These are phyloP conservation scores for Kingdonia uniflora DNA, from an alignment of 164 flowering plant genomes.

Conservation along the genomic window DNA sequence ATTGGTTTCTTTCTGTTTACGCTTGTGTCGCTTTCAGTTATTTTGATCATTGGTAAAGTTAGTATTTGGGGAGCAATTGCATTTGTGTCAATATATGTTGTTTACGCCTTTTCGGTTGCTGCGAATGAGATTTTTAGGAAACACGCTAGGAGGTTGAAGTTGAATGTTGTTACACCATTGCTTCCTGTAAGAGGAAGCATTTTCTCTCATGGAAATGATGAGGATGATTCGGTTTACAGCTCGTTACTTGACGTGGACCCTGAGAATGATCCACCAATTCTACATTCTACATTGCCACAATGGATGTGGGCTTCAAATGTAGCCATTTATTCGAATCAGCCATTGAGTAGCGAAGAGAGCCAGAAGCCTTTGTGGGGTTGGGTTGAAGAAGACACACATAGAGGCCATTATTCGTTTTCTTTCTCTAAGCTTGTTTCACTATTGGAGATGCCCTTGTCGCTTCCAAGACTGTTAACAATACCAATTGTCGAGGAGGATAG, in stretches of 20 bases:
- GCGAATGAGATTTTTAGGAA: slow-evolving; percentile 71
- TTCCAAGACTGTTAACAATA: slow-evolving; percentile 80
- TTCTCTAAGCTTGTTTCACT: slow-evolving; percentile 33
- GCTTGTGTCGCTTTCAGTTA: slow-evolving; percentile 32
- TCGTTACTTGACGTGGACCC: slow-evolving; percentile 49
- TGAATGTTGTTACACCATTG: slow-evolving; percentile 76
- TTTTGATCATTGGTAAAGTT: slow-evolving; percentile 53
- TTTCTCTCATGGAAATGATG: slow-evolving; percentile 45
- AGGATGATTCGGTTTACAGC: slow-evolving; percentile 47
- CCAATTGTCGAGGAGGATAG: slow-evolving; percentile 67
- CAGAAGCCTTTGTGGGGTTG: slow-evolving; percentile 66
- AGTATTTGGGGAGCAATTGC: slow-evolving; percentile 52
- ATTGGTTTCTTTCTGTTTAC: slow-evolving; percentile 58
- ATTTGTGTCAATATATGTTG: slow-evolving; percentile 58
- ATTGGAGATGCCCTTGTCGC: slow-evolving; percentile 61
- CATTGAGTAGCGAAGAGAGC: slow-evolving; percentile 20
- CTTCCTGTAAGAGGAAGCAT: slow-evolving; percentile 76
- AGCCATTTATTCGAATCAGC: slow-evolving; percentile 69
- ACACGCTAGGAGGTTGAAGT: slow-evolving; percentile 43
- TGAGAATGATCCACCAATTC: slow-evolving; percentile 29
- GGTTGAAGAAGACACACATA: slow-evolving; percentile 37
- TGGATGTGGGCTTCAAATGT: slow-evolving; percentile 98
- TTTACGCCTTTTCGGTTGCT: slow-evolving; percentile 71
- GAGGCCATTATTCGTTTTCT: slow-evolving; percentile 15
- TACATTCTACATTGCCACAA: slow-evolving; percentile 51